phyloP scores from a whole-genome alignment of 192 early-diverging fungal genomes.

The Kickxella alabastrina region DNA sequence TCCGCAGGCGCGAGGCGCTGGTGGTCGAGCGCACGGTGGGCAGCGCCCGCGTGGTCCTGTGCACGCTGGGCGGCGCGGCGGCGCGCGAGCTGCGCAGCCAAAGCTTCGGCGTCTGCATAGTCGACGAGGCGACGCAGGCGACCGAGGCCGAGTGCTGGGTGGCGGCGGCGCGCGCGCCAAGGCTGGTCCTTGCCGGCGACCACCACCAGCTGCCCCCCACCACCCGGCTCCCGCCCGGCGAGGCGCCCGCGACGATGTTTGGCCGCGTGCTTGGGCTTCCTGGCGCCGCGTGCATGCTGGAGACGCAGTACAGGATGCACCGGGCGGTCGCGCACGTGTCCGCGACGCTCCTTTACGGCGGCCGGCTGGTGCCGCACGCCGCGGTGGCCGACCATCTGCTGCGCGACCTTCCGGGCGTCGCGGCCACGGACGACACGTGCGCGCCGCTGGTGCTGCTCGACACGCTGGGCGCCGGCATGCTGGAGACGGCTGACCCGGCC shows the following conservation, averaged over 20 bases:
- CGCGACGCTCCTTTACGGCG: slow-evolving; percentile 65
- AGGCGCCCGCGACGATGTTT: slow-evolving; percentile 75
- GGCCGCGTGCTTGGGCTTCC: slow-evolving; percentile 70
- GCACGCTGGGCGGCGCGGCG: slow-evolving; percentile 74
- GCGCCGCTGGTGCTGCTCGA: slow-evolving; percentile 67
- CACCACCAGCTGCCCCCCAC: slow-evolving; percentile 88
- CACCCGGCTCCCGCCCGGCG: slow-evolving; percentile 25
- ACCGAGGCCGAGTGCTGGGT: slow-evolving; percentile 87
- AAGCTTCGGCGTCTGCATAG: slow-evolving; percentile 78
- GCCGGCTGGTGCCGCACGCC: slow-evolving; percentile 59
- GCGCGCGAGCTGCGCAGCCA: slow-evolving; percentile 18
- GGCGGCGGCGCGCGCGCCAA: slow-evolving; percentile 68
- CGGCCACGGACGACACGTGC: slow-evolving; percentile 57
- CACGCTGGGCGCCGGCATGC: slow-evolving; percentile 55
- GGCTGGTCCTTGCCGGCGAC: slow-evolving; percentile 83
- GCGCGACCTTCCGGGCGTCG: slow-evolving; percentile 58
- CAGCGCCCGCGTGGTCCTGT: slow-evolving; percentile 64
- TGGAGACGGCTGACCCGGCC: slow-evolving; percentile 24
- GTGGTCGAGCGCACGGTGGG: slow-evolving; percentile 60
- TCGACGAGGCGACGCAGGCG: slow-evolving; percentile 90
- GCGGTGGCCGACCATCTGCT: slow-evolving; percentile 64
- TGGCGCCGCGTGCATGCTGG: slow-evolving; percentile 64
- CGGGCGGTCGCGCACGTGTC: slow-evolving; percentile 74
- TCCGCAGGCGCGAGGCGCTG: slow-evolving; percentile 62
- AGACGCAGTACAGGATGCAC: slow-evolving; percentile 89